Conservation (phyloP, 2,329 filamentous ascomycete genomes). For the Nothophaeocryptopus gaeumannii region DNA sequence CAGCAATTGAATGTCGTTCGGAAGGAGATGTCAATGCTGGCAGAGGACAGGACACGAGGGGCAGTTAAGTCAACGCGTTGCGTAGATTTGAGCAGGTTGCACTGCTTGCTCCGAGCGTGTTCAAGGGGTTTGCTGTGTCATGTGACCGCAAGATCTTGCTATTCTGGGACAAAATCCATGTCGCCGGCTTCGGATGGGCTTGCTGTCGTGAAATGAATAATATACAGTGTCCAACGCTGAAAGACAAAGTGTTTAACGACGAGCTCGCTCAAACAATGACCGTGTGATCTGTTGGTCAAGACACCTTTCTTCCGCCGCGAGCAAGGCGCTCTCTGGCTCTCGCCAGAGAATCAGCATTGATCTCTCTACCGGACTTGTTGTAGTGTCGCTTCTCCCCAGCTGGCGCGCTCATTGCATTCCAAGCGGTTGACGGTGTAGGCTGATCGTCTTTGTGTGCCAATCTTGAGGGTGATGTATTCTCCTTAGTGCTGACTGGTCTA, state of each 20-base stretch:
- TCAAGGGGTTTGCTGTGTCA: no score
- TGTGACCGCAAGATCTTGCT: no score
- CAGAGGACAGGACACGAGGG: not conserved
- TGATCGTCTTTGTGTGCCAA: constrained; percentile 14
- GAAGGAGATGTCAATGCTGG: not conserved
- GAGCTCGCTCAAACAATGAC: no score
- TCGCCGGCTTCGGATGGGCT: no score
- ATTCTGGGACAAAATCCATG: no score
- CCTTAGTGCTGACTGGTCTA: constrained; percentile 16
- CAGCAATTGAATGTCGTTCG: no score
- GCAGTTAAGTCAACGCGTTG: not conserved
- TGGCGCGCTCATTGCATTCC: constrained; percentile 27
- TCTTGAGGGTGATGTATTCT: constrained; percentile 23
- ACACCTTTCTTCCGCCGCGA: constrained; percentile 24
- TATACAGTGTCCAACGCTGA: no score
- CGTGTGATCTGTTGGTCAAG: constrained; percentile 7
- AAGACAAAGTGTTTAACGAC: no score
- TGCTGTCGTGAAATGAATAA: no score
- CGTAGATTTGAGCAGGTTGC: constrained; percentile 3
- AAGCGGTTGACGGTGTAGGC: constrained; percentile 27
- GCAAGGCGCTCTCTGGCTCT: constrained; percentile 27
- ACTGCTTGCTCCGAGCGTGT: no score
- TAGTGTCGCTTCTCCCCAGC: not conserved
- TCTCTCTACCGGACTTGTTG: constrained; percentile 14
- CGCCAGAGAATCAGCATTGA: constrained; percentile 24